Conservation (phyloP, 306 rosid genomes). For the Sechiopsis laciniata region DNA sequence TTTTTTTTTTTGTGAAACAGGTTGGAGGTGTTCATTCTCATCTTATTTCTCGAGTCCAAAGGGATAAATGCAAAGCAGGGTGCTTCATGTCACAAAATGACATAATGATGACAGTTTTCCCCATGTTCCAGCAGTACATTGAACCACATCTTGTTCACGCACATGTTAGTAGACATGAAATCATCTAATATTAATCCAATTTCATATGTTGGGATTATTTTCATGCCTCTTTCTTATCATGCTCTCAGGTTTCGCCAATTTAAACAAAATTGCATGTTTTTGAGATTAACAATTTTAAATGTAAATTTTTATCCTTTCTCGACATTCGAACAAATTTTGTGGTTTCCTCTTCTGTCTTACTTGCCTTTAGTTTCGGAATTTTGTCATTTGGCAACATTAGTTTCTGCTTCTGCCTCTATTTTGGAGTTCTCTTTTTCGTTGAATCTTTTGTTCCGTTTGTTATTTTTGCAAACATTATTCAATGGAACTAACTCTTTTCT, state of each 20-base stretch:
- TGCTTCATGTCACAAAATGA: slow-evolving; percentile 89
- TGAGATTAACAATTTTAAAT: not conserved
- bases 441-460: too few relatives aligned
- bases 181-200: not conserved
- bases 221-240: not conserved
- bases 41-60: slow-evolving; percentile 95
- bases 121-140: slow-evolving; percentile 95
- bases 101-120: slow-evolving; percentile 93
- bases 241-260: not conserved
- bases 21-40: slow-evolving; percentile 99
- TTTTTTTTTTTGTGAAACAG: slow-evolving; percentile 38
- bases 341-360: too few relatives aligned
- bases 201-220: not conserved
- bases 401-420: too few relatives aligned
- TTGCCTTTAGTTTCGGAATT: too few relatives aligned
- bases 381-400: too few relatives aligned
- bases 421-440: too few relatives aligned
- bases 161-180: slow-evolving; percentile 58
- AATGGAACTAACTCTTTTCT: too few relatives aligned
- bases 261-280: not conserved
- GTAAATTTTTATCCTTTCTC: not conserved
- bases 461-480: too few relatives aligned
- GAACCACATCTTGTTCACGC: slow-evolving; percentile 99
- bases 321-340: too few relatives aligned
- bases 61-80: slow-evolving; percentile 93